Conservation (phyloP, 2,329 filamentous ascomycete genomes). For the Pseudogymnoascus sp. region DNA sequence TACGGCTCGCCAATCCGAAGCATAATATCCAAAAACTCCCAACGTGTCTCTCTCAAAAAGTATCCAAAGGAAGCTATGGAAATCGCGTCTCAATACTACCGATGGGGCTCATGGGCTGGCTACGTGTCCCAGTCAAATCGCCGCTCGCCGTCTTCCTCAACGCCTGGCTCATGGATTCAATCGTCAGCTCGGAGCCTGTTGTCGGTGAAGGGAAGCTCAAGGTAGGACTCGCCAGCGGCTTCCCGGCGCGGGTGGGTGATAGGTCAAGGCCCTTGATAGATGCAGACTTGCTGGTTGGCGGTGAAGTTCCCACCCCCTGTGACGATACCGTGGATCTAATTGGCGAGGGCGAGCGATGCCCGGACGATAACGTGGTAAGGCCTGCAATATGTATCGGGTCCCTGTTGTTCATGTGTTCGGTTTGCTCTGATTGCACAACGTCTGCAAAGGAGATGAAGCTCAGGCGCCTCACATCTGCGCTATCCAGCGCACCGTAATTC, state of each 20-base stretch:
- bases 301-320: constrained; percentile 57
- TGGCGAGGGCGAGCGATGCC: constrained; percentile 68
- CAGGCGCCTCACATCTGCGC: constrained; percentile 68
- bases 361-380: constrained; percentile 49
- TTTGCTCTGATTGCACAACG: constrained; percentile 79
- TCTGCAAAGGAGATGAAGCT: constrained; percentile 97
- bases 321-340: constrained; percentile 71
- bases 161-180: constrained; percentile 91
- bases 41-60: neutral
- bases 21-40: constrained; percentile 2
- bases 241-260: constrained; percentile 49
- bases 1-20: constrained; percentile 4
- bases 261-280: constrained; percentile 68
- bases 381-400: constrained; percentile 64
- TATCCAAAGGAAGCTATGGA: neutral
- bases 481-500: constrained; percentile 70
- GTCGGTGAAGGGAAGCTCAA: constrained; percentile 43
- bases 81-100: constrained; percentile 26
- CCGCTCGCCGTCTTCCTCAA: constrained; percentile 76
- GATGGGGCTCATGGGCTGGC: constrained; percentile 49
- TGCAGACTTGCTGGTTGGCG: constrained; percentile 66
- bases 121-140: constrained; percentile 55
- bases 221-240: constrained; percentile 54
- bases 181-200: constrained; percentile 62
- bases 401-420: constrained; percentile 50